Base-by-base conservation (phyloP, 257 asterid genomes). In the Ehretia macrophylla region DNA sequence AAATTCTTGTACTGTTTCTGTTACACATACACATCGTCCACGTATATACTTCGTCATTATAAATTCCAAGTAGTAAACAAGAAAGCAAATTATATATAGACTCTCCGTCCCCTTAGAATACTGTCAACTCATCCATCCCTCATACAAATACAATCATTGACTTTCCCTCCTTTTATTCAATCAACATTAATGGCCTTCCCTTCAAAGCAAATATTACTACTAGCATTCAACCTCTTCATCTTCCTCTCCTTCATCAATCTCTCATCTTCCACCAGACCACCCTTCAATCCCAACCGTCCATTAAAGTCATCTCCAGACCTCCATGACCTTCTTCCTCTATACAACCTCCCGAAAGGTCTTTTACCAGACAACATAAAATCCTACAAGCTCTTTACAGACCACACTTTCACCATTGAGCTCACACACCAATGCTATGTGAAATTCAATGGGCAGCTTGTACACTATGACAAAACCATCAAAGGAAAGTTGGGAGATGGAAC, bases 401-500 rank as follows among this genome's bases (percentile, higher is more conserved):
- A 46, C 56, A 38, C 67, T 17, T 72, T 72, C 59, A 58, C 48
- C 9, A 20, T 72, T 44, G 70, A 72, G n/a, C 59, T 72, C 37
- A 51, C 78, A 11, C 76, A 76, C 68, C 80, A 81, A 14, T 88
- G 96, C 56, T 83, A 86, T 27, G 79, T 89, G 48, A 65, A 64
- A 20, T 84, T 86, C 83, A 32, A 58, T 12, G 85, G 71, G 45
- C 91, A 88, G 22, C 22, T 72, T 32, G 94, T 83, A 42, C 82
- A 74, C 56, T 89, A 79, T 44, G 90, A 84, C 18, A 63, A 19
- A 8, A 56, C 64, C 39, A 63, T 90, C 22, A 74, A 59, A 14
- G 97, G 97, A 39, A 85, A 88, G 55, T 38, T 88, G 61, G 79
- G 65, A 0, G 71, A 55, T 18, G 94, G 94, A 11, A 62, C 63